phyloP scores from a whole-genome alignment of 805 yeast genomes.

The Brettanomyces naardenensis region DNA sequence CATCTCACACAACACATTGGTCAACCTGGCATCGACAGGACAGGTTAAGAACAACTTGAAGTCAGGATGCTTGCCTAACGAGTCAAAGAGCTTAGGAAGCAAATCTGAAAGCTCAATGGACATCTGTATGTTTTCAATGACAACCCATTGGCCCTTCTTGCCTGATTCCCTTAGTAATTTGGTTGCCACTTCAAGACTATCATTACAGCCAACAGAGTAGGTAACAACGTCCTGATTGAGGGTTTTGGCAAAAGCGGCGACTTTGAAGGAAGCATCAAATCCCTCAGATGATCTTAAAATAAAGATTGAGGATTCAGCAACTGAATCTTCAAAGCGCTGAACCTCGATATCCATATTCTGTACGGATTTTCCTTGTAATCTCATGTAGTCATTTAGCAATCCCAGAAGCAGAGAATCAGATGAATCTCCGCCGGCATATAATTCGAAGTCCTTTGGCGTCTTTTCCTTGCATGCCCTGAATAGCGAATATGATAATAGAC shows the following conservation, averaged over 20 bases:
- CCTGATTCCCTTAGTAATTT: conserved; percentile 40
- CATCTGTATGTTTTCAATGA: conserved; percentile 77
- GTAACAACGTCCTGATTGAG: conserved; percentile 24
- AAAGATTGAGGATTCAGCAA: conserved; percentile 28
- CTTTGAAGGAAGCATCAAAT: conserved; percentile 54
- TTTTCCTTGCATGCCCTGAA: background rate
- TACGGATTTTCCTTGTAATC: background rate
- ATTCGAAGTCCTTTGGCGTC: background rate
- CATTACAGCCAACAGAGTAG: conserved; percentile 70
- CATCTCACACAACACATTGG: conserved; percentile 47
- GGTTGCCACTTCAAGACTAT: conserved; percentile 52
- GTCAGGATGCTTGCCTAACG: conserved; percentile 17
- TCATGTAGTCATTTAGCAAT: background rate
- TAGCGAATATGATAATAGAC: conserved; percentile 27
- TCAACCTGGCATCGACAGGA: conserved; percentile 36
- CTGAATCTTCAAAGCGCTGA: conserved; percentile 20
- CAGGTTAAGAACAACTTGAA: conserved; percentile 66
- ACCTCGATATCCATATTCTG: background rate
- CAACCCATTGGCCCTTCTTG: conserved; percentile 55
- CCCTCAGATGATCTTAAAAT: conserved; percentile 54
- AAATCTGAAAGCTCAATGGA: conserved; percentile 54
- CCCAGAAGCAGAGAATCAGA: too few relatives aligned
- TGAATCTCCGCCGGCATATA: too few relatives aligned
- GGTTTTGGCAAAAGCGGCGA: conserved; percentile 36
- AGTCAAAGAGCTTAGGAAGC: conserved; percentile 39